phyloP scores from a whole-genome alignment of 768 basidiomycete genomes.

The Kwoniella dejecticola region DNA sequence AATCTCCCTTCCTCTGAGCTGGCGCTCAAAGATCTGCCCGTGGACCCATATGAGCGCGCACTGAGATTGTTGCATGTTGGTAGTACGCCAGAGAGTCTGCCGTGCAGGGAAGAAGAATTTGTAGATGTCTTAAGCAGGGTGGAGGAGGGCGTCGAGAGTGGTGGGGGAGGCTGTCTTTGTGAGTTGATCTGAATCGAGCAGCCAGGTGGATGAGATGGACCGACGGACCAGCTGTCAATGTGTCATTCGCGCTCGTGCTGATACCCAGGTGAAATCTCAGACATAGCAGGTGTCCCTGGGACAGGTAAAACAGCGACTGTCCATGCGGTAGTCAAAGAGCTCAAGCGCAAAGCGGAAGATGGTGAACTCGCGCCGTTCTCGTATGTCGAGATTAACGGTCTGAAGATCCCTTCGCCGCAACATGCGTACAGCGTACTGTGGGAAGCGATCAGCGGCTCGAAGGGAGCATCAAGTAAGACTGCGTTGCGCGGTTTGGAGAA shows the following conservation, averaged over 20 bases:
- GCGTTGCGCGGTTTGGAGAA: conserved; percentile 74
- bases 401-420: conserved; percentile 87
- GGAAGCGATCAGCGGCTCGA: conserved; percentile 86
- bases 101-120: conserved; percentile 86
- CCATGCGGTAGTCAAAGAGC: conserved; percentile 83
- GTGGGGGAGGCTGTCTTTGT: conserved; percentile 95
- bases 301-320: conserved; percentile 92
- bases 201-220: no score
- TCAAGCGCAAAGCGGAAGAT: conserved; percentile 82
- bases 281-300: conserved; percentile 97
- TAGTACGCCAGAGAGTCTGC: conserved; percentile 82
- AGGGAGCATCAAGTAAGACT: conserved; percentile 71
- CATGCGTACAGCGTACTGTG: conserved; percentile 89
- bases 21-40: conserved; percentile 62
- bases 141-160: conserved; percentile 83
- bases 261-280: no score
- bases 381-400: conserved; percentile 96
- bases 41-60: conserved; percentile 80
- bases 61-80: conserved; percentile 93
- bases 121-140: conserved; percentile 72
- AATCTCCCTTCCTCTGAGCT: conserved; percentile 47
- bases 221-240: no score
- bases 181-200: conserved; percentile 52
- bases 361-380: conserved; percentile 90
- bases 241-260: no score